Evolutionary conservation across 2,329 filamentous ascomycete species (phyloP), one percentile per base, ranked within the genome.

Genomic region (Chaetomium sp.): DNA sequence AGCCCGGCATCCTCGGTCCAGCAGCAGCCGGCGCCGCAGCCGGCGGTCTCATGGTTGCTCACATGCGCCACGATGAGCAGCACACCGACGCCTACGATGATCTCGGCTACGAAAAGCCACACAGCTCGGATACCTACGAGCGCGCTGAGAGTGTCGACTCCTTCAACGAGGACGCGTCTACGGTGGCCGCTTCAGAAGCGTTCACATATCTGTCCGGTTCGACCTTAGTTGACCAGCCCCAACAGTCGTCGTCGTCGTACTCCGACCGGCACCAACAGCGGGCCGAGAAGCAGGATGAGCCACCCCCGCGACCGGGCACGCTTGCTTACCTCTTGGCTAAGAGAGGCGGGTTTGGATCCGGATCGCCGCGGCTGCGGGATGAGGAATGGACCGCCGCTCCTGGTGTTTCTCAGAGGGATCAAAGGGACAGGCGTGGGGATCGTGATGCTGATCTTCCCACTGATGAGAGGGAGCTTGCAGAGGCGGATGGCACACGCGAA

Each of bases 81-180:
- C 50, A 46, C 9, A 38, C 49, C 11, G 58, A 56, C 11, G 14
- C 53, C 11, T 53, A 59, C 11, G 42, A 27, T 27, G 3, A 33
- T 12, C 43, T 55, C 5, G 58, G 49, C 8, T 37, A 46, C 10
- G 55, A 57, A 12, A 56, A 49, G 53, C 52, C 44, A 9, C 38
- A 53, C 36, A 47, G 19, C 19, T 27, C 37, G 5, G 14, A 36
- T 12, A 34, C 32, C 34, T 51, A 59, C 27, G 58, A 58, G 35
- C 50, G 38, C 33, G 44, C 53, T 4, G 60, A 62, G 43, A 61
- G 59, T n/a, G 58, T 61, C 34, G 56, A 49, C 34, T 61, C 61
- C 4, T 59, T 59, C 52, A 60, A 59, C 38, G 62, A 62, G 12
- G 59, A 62, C 42, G 59, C 59, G n/a, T 64, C 62, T 3, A 64